A percentile compares a stretch with the other conserved stretches of the same genome.
Conservation (phyloP, 2,329 filamentous ascomycete genomes). For the Penicillium oxalicum region DNA sequence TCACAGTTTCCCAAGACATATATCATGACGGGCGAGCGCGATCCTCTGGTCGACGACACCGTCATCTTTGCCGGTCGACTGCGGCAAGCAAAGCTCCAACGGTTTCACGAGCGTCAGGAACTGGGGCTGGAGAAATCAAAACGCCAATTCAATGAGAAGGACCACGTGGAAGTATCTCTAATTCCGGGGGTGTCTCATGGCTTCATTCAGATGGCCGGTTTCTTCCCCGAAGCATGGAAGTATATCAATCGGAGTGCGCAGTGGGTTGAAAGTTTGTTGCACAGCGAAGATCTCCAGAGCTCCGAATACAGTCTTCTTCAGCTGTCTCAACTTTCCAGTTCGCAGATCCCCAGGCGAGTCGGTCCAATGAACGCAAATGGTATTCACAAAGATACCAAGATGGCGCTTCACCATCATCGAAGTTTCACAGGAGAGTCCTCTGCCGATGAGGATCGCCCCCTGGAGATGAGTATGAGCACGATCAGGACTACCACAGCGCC, state of each 20-base stretch:
- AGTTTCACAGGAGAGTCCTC: conserved; percentile 54
- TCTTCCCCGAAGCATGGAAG: conserved; percentile 87
- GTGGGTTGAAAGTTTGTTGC: conserved; percentile 78
- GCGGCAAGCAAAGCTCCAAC: conserved; percentile 65
- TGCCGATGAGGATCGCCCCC: conserved; percentile 70
- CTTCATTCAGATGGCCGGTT: conserved; percentile 81
- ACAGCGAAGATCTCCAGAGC: conserved; percentile 18
- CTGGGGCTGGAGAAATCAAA: conserved; percentile 48
- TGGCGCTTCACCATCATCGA: conserved; percentile 41
- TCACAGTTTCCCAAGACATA: conserved; percentile 89
- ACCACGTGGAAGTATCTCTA: conserved; percentile 73
- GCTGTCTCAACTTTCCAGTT: conserved; percentile 2
- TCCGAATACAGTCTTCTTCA: conserved; percentile 16
- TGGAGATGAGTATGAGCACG: conserved; percentile 68
- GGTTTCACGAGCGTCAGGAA: conserved; percentile 52
- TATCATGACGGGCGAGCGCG: conserved; percentile 88
- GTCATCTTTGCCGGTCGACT: conserved; percentile 89
- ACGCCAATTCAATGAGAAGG: conserved; percentile 62
- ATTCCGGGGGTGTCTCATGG: conserved; percentile 89
- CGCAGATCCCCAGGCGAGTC: background rate
- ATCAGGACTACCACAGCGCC: conserved; percentile 7
- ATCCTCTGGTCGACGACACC: conserved; percentile 93
- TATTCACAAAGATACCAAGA: conserved; percentile 6
- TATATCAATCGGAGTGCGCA: conserved; percentile 70
- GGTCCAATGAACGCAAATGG: conserved; percentile 3